Evolutionary conservation across 148 eudicot species (phyloP), one percentile per base, ranked within the genome.

Genomic region (Dianthus caryophyllus): DNA sequence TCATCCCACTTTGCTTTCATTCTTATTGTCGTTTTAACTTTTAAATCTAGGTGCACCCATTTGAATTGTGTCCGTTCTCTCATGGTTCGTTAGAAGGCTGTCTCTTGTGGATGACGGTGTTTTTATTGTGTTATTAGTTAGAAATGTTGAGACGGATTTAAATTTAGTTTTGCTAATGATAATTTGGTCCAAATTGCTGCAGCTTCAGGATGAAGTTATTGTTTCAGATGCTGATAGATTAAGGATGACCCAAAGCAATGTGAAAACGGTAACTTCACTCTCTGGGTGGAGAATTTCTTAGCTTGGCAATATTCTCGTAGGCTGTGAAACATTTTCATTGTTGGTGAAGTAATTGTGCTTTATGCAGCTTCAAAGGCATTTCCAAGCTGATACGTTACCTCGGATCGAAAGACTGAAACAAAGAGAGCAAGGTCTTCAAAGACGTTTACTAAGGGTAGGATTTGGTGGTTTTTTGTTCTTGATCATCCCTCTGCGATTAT

Each of bases 161-260:
- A 33, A 17, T 24, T 36, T 2, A 7, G 20, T 5, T 60, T 5
- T 18, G 18, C 57, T 78, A 58, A 55, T 41, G 38, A 33, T 33
- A 2, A 48, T 78, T 25, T 67, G 43, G 14, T 67, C 46, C 47
- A 53, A 66, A 6, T 66, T 80, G 44, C 30, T 82, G 83, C 84
- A 93, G 99, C 88, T 94, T 73, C 97, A 94, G 69, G 99, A 94
- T 88, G 99, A 94, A 78, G 96, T 90, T 31, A 83, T 90, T 68
- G 76, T 83, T 69, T 86, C 96, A 44, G 97, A 94, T 83, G 82
- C 83, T 27, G 99, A 94, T 75, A 88, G 99, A 79, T 78, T 94
- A 68, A 72, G 71, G 57, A 84, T 75, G 79, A 94, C 97, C 43
- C 97, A 90, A 70, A 82, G 84, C 85, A 94, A 94, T 69, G 97